Evolutionary conservation across 2,329 filamentous ascomycete species (phyloP).

Genomic region (Penicillium sclerotiorum): DNA sequence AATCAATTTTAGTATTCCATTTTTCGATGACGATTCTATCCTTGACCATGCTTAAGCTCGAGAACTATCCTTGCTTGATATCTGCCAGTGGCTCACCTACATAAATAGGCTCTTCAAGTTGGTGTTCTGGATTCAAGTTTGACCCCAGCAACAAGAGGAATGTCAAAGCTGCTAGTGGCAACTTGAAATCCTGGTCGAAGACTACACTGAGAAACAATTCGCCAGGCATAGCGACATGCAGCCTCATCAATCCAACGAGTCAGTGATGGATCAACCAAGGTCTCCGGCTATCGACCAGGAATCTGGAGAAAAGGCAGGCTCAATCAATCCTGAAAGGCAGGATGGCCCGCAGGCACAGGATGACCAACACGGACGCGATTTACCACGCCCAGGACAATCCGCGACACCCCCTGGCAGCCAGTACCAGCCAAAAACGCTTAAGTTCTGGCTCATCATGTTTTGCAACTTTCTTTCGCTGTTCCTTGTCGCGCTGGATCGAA

Average conservation of each 20-base stretch:
- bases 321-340: not conserved
- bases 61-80: no score
- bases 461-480: conserved; percentile 36
- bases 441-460: conserved; percentile 3
- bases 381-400: not conserved
- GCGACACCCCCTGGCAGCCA: not conserved
- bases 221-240: no score
- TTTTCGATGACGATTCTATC: no score
- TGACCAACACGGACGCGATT: not conserved
- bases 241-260: no score
- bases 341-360: not conserved
- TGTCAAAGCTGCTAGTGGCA: not conserved
- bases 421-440: not conserved
- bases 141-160: not conserved
- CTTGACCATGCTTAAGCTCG: no score
- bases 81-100: no score
- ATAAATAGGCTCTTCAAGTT: no score
- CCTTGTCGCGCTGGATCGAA: conserved; percentile 41
- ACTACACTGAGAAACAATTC: no score
- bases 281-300: not conserved
- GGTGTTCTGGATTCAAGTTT: no score
- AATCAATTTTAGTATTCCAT: not conserved
- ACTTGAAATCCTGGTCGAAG: not conserved
- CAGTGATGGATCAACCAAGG: no score
- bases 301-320: not conserved